Evolutionary conservation across 2,329 filamentous ascomycete genomes (phyloP).

Genomic region (Xylariaceae sp.): DNA sequence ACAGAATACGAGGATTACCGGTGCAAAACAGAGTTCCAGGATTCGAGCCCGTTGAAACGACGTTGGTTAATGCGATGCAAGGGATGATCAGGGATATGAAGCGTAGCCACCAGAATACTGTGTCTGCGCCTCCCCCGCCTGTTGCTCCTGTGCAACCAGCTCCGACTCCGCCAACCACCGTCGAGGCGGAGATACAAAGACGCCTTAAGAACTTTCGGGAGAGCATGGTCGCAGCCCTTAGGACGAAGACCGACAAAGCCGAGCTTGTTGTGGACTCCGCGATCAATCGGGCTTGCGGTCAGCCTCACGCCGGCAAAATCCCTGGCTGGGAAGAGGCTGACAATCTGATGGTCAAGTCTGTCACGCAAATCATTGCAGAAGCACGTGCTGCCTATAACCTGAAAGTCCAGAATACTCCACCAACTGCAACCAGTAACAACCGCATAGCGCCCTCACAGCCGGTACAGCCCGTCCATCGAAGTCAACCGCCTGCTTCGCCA

Average conservation of each 20-base stretch:
- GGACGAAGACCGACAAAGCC: slow-evolving; percentile 30
- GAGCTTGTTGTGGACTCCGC: slow-evolving; percentile 32
- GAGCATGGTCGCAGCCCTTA: slow-evolving; percentile 30
- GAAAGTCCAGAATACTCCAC: slow-evolving; percentile 16
- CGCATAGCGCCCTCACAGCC: slow-evolving; percentile 19
- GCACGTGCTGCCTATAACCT: slow-evolving; percentile 27
- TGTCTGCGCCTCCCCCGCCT: slow-evolving; percentile 25
- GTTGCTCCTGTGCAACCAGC: slow-evolving; percentile 21
- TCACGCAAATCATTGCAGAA: slow-evolving; percentile 30
- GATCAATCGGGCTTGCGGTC: slow-evolving; percentile 31
- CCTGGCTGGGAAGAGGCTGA: slow-evolving; percentile 32
- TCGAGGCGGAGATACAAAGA: slow-evolving; percentile 30
- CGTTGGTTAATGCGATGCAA: slow-evolving; percentile 27
- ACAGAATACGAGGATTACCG: slow-evolving; percentile 28
- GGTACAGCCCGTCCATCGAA: slow-evolving; percentile 14
- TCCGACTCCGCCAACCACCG: slow-evolving; percentile 23
- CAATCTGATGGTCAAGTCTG: slow-evolving; percentile 30
- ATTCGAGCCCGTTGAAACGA: slow-evolving; percentile 28
- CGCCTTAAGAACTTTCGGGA: slow-evolving; percentile 29
- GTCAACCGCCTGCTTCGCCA: slow-evolving; percentile 25
- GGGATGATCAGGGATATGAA: slow-evolving; percentile 31
- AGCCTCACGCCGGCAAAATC: slow-evolving; percentile 26
- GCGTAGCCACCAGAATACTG: slow-evolving; percentile 22
- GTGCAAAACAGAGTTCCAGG: slow-evolving; percentile 24
- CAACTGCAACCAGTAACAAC: slow-evolving; percentile 10